phyloP scores from a whole-genome alignment of 2,329 filamentous ascomycete species.

The Thielaviopsis punctulata region DNA sequence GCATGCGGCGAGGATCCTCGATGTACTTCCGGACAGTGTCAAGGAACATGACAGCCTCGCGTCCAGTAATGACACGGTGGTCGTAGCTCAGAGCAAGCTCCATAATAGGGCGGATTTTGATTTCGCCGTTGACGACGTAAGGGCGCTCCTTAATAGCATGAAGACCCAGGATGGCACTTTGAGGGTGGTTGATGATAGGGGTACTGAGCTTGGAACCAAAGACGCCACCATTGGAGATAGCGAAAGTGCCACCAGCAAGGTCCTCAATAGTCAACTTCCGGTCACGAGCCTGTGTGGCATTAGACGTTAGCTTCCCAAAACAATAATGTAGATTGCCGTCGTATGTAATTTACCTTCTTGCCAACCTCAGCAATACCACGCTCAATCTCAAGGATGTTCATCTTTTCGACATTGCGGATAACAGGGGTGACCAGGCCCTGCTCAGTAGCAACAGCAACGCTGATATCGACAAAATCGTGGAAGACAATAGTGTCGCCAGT shows the following conservation, averaged over 20 bases:
- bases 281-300: constrained; percentile 54
- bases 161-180: constrained; percentile 79
- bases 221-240: constrained; percentile 92
- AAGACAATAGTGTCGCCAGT: constrained; percentile 97
- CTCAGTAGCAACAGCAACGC: constrained; percentile 89
- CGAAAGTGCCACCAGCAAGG: constrained; percentile 97
- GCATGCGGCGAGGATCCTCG: constrained; percentile 86
- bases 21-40: constrained; percentile 97
- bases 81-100: constrained; percentile 96
- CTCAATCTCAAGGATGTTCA: constrained; percentile 83
- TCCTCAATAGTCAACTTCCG: constrained; percentile 97
- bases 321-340: background rate
- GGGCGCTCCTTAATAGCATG: constrained; percentile 94
- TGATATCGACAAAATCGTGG: constrained; percentile 94
- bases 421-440: constrained; percentile 95
- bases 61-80: constrained; percentile 83
- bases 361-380: constrained; percentile 82
- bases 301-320: constrained; percentile 7
- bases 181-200: constrained; percentile 93
- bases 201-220: constrained; percentile 97
- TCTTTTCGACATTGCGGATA: constrained; percentile 75
- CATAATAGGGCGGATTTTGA: constrained; percentile 99
- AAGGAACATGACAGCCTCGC: constrained; percentile 90
- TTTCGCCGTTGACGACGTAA: constrained; percentile 77
- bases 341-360: constrained; percentile 53